These are phyloP conservation scores for Tardiomyces digboiensis DNA, from an alignment of 1,139 yeast species.

Conservation along the genomic window DNA sequence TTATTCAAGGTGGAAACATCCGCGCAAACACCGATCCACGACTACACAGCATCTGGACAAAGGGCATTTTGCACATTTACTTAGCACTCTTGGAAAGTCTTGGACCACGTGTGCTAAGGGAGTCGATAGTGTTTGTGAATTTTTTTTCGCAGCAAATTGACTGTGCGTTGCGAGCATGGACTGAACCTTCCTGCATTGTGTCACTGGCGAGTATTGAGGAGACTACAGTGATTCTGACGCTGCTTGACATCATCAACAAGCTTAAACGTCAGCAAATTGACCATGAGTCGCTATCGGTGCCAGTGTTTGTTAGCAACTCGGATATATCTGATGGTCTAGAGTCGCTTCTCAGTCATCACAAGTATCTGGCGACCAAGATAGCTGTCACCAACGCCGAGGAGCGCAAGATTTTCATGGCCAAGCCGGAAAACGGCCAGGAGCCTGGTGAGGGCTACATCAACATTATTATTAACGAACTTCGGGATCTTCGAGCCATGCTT, in stretches of 20 bases:
- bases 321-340: conserved; percentile 50
- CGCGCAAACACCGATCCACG: conserved; percentile 41
- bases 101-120: conserved; percentile 56
- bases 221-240: conserved; percentile 63
- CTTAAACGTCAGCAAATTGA: conserved; percentile 12
- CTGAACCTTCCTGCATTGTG: conserved; percentile 48
- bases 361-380: conserved; percentile 63
- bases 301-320: conserved; percentile 18
- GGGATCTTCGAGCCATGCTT: not conserved
- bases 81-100: conserved; percentile 51
- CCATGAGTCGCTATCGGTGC: not conserved
- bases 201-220: conserved; percentile 64
- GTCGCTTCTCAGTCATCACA: conserved; percentile 77
- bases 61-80: conserved; percentile 66
- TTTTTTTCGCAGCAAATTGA: conserved; percentile 57
- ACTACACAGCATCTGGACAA: conserved; percentile 70
- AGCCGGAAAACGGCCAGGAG: conserved; percentile 7
- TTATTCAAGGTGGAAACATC: conserved; percentile 58
- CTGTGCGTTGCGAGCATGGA: conserved; percentile 62
- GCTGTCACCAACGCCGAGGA: conserved; percentile 58
- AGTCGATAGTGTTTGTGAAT: conserved; percentile 52
- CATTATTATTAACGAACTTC: not conserved
- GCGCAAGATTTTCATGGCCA: conserved; percentile 36
- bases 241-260: conserved; percentile 45
- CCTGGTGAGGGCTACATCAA: not conserved